Conservation (phyloP, 2,329 filamentous ascomycete species). For the Fulvia fulva region DNA sequence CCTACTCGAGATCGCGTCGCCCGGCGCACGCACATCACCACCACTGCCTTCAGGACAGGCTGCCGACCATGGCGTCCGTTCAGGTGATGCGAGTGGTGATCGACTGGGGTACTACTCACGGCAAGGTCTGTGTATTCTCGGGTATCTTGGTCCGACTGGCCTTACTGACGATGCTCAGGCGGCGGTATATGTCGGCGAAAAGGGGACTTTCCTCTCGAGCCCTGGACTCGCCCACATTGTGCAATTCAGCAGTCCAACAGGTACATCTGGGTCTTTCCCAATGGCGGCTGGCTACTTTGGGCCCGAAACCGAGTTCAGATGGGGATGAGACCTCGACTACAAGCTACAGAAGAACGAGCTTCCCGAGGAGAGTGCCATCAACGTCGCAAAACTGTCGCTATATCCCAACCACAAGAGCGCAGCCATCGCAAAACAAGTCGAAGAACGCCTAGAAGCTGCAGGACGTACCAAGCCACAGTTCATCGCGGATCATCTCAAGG, state of each 20-base stretch:
- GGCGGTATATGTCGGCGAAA: not conserved
- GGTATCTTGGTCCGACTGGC: not conserved
- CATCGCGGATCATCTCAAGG: not conserved
- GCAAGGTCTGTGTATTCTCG: not conserved
- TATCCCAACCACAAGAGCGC: not conserved
- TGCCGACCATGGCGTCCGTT: not conserved
- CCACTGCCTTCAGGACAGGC: not conserved
- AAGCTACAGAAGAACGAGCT: not conserved
- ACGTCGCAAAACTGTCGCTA: not conserved
- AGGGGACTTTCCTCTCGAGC: not conserved
- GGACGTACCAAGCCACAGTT: not conserved
- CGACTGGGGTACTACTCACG: not conserved
- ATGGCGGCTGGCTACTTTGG: not conserved
- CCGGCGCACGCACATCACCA: not conserved
- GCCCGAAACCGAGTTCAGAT: not conserved
- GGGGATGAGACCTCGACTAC: not conserved
- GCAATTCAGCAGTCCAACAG: no score
- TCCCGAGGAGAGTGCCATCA: not conserved
- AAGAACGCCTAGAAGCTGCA: not conserved
- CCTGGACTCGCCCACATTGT: not conserved
- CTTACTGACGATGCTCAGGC: not conserved
- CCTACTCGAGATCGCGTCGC: no score
- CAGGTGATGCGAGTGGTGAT: not conserved
- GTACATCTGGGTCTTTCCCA: not conserved
- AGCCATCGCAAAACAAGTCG: not conserved